Evolutionary conservation across 2,329 filamentous ascomycete genomes (phyloP), one percentile per base, ranked within the genome.

Genomic region (Penicillium polonicum): DNA sequence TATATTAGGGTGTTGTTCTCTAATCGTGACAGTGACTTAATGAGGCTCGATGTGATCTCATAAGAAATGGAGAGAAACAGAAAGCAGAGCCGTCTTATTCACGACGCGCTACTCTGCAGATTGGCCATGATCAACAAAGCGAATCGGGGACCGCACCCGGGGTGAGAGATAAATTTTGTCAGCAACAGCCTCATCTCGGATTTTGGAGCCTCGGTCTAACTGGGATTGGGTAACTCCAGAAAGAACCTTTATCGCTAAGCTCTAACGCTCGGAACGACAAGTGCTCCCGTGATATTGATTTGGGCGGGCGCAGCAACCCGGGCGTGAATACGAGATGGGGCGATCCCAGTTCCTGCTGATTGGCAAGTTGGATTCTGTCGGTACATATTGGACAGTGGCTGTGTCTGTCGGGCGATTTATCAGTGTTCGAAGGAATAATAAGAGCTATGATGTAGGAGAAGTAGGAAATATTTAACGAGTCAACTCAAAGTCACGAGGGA

Each of bases 181-280:
- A 64, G 63, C 61, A 59, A 49, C 36, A 65, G 61, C 61, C 63
- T 64, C 63, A 62, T 64, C 36, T 43, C 8, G 33, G n/a, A 19
- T 13, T 39, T 21, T 29, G 31, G 12, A 45, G 36, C 52, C 51
- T 54, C 58, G 42, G 45, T 43, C n/a, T 36, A 23, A 35, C 43
- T 48, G 42, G 25, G 49, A 60, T 57, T 61, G 56, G 54, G n/a
- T 35, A 19, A 5, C 15, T 2, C 8, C 10, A 31, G 13, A 29
- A 4, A 29, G 4, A 41, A 27, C 38, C 19, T 35, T 27, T 36
- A 23, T 29, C 27, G 3, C 25, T 19, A 17, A 31, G n/a, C 12
- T n/a, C 13, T 5, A 13, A 56, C 29, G 15, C 42, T 58, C 48
- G 10, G 45, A 52, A 12, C 36, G 35, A 52, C 42, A 58, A 51